Evolutionary conservation across 2,329 filamentous ascomycete genomes (phyloP).

Genomic region (Neurospora crassa): DNA sequence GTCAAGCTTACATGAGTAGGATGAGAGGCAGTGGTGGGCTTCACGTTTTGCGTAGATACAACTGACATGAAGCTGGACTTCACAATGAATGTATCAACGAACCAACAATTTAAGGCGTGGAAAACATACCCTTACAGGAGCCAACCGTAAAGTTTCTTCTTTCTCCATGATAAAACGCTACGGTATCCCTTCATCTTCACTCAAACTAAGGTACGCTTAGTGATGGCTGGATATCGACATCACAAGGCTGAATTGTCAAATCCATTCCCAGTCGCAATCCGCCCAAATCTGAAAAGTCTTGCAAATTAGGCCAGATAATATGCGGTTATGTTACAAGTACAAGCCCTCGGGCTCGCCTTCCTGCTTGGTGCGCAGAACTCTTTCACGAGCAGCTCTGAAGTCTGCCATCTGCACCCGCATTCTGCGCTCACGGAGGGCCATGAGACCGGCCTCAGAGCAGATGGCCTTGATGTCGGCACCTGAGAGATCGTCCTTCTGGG

Average conservation of each 20-base stretch:
- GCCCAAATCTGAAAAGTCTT: neutral
- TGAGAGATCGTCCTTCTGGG: slow-evolving; percentile 93
- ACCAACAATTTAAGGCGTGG: neutral
- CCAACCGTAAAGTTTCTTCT: neutral
- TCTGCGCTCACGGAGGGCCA: slow-evolving; percentile 86
- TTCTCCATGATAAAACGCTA: neutral
- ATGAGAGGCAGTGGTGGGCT: neutral
- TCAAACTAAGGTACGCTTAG: neutral
- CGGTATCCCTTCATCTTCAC: neutral
- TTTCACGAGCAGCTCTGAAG: slow-evolving; percentile 84
- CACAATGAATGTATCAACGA: neutral
- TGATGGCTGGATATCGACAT: neutral
- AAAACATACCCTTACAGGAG: neutral
- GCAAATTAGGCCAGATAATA: slow-evolving; percentile 7
- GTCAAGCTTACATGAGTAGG: neutral
- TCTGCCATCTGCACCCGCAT: slow-evolving; percentile 99
- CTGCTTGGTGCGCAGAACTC: slow-evolving; percentile 95
- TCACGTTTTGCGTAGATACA: neutral
- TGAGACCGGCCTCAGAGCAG: slow-evolving; percentile 89
- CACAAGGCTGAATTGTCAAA: neutral
- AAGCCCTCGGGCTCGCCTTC: slow-evolving; percentile 96
- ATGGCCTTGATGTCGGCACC: slow-evolving; percentile 99
- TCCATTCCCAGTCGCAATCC: neutral
- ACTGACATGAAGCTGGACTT: neutral
- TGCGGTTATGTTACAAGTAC: slow-evolving; percentile 65